Evolutionary conservation across 1,284 basidiomycete species (phyloP).

Genomic region (Austroboletus niveus): DNA sequence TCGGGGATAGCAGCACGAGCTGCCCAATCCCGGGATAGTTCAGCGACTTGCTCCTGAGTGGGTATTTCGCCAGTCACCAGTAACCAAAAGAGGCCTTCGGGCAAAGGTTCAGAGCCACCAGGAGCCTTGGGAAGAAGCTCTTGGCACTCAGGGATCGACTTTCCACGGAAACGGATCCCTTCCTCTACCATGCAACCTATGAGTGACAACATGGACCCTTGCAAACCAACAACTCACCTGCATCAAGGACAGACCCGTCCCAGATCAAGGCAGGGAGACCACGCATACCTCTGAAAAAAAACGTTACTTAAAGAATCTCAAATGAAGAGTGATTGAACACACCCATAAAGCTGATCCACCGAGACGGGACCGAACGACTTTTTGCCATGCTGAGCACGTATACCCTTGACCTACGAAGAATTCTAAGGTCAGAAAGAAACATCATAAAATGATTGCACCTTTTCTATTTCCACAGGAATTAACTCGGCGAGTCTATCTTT

Average conservation of each 20-base stretch:
- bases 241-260: constrained; percentile 95
- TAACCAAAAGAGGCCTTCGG: constrained; percentile 95
- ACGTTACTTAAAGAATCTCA: constrained; percentile 1
- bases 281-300: constrained; percentile 81
- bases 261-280: constrained; percentile 87
- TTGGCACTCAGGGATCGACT: constrained; percentile 91
- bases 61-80: constrained; percentile 92
- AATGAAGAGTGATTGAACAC: constrained; percentile 22
- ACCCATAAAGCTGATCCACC: constrained; percentile 91
- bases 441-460: constrained; percentile 45
- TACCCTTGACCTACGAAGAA: constrained; percentile 68
- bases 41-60: constrained; percentile 81
- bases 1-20: constrained; percentile 85
- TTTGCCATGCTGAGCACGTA: constrained; percentile 82
- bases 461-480: constrained; percentile 87
- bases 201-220: not conserved
- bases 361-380: constrained; percentile 88
- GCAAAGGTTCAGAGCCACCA: constrained; percentile 87
- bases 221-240: constrained; percentile 44
- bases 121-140: constrained; percentile 83
- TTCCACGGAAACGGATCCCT: constrained; percentile 94
- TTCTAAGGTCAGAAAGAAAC: constrained; percentile 5
- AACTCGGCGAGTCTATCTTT: constrained; percentile 90
- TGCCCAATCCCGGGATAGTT: constrained; percentile 90
- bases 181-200: constrained; percentile 57